These are phyloP conservation scores for Clonostachys sp. DNA, from an alignment of 2,329 filamentous ascomycete species.

Conservation along the genomic window DNA sequence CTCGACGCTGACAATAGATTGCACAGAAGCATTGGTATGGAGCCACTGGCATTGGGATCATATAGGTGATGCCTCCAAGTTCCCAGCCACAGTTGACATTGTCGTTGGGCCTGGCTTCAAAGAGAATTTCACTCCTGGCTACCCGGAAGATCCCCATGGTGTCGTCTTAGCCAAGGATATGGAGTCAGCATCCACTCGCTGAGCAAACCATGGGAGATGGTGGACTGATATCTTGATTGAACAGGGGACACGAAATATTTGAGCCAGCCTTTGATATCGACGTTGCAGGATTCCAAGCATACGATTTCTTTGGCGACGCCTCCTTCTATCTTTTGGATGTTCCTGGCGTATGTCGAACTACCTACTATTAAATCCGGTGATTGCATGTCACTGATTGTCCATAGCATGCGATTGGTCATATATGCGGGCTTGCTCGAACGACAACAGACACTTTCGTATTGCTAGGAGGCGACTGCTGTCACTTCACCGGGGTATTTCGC, in stretches of 20 bases:
- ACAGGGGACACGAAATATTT: too few species aligned
- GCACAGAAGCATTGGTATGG: background rate
- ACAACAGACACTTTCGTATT: background rate
- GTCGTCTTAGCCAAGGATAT: slow-evolving; percentile 17
- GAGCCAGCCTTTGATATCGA: background rate
- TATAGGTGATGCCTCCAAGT: slow-evolving; percentile 40
- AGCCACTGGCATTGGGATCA: slow-evolving; percentile 46
- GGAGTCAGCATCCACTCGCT: too few species aligned
- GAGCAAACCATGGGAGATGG: too few species aligned
- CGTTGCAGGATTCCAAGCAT: background rate
- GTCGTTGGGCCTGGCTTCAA: slow-evolving; percentile 50
- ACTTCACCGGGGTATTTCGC: background rate
- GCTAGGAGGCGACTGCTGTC: background rate
- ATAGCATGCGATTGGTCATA: background rate
- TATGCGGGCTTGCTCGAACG: background rate
- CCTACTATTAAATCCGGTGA: too few species aligned
- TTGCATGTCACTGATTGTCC: too few species aligned
- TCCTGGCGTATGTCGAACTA: too few species aligned
- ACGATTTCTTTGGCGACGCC: background rate
- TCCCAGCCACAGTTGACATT: slow-evolving; percentile 37
- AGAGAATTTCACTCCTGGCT: slow-evolving; percentile 37
- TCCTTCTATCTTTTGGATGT: background rate
- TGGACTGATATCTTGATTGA: too few species aligned
- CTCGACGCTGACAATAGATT: background rate
- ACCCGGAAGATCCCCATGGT: slow-evolving; percentile 24